Conservation (phyloP, 352 stramenopile species). For the Globisporangium perplexum region DNA sequence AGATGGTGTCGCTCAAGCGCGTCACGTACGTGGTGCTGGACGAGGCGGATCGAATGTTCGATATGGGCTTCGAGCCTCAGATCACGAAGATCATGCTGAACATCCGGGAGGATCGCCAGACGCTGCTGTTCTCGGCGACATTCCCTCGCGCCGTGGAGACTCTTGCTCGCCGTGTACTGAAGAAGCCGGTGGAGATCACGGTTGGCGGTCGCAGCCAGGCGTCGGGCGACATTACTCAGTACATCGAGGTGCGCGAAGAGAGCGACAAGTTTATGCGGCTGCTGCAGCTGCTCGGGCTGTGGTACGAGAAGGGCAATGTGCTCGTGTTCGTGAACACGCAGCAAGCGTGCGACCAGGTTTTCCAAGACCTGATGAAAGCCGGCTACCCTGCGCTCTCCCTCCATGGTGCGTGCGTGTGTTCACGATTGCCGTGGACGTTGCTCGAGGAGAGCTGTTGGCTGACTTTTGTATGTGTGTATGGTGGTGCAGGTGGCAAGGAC, state of each 20-base stretch:
- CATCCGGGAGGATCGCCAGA: constrained; percentile 89
- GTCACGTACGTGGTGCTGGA: constrained; percentile 99
- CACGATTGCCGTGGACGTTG: not conserved
- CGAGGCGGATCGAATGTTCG: constrained; percentile 99
- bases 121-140: constrained; percentile 97
- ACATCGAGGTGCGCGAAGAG: constrained; percentile 98
- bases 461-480: not conserved
- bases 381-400: constrained; percentile 96
- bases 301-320: constrained; percentile 96
- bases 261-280: constrained; percentile 98
- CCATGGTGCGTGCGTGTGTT: constrained; percentile 68
- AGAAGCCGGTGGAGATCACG: constrained; percentile 96
- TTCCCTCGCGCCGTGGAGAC: constrained; percentile 94
- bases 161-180: constrained; percentile 86
- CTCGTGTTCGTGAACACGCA: constrained; percentile 99
- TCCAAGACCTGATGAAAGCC: constrained; percentile 95
- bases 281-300: constrained; percentile 94
- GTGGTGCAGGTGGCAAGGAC: constrained; percentile 91
- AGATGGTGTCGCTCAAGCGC: constrained; percentile 93
- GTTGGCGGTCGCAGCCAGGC: constrained; percentile 94
- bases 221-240: constrained; percentile 96
- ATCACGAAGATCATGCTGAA: constrained; percentile 96
- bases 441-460: not conserved
- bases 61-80: constrained; percentile 99
- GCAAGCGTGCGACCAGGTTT: constrained; percentile 94